Conservation (phyloP, 1,284 basidiomycete genomes). For the Fomitopsis schrenkii region DNA sequence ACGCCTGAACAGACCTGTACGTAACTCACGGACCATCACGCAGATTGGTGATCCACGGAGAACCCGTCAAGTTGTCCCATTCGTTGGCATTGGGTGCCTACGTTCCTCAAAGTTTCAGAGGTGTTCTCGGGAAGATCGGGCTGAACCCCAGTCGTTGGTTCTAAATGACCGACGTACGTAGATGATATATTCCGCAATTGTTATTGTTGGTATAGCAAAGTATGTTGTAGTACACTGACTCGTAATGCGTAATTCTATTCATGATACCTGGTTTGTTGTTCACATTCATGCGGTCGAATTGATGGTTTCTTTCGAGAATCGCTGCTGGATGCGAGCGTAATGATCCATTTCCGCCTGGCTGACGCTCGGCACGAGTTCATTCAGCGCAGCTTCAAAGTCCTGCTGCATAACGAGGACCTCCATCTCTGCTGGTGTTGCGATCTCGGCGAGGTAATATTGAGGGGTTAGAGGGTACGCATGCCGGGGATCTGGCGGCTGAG, state of each 20-base stretch:
- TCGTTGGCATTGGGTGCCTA: slow-evolving; percentile 45
- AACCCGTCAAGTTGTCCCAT: slow-evolving; percentile 40
- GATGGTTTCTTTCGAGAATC: slow-evolving; percentile 47
- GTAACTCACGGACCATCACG: background rate
- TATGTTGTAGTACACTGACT: background rate
- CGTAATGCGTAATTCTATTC: background rate
- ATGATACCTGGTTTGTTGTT: background rate
- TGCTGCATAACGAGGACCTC: slow-evolving; percentile 68
- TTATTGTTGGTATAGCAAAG: background rate
- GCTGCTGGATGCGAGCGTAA: slow-evolving; percentile 72
- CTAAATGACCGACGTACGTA: slow-evolving; percentile 19
- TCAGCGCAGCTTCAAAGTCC: slow-evolving; percentile 80
- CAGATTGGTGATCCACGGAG: slow-evolving; percentile 45
- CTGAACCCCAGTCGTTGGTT: slow-evolving; percentile 53
- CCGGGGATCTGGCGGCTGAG: slow-evolving; percentile 29
- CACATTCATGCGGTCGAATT: slow-evolving; percentile 1
- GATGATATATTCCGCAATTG: background rate
- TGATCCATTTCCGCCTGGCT: slow-evolving; percentile 87
- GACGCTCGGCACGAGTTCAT: slow-evolving; percentile 83
- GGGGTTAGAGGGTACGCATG: slow-evolving; percentile 79
- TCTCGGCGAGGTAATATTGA: slow-evolving; percentile 90
- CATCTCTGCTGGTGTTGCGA: slow-evolving; percentile 73
- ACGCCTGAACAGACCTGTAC: background rate
- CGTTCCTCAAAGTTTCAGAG: slow-evolving; percentile 47
- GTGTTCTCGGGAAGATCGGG: slow-evolving; percentile 51